Evolutionary conservation across 2,329 filamentous ascomycete species (phyloP).

Genomic region (Cercospora sesami): DNA sequence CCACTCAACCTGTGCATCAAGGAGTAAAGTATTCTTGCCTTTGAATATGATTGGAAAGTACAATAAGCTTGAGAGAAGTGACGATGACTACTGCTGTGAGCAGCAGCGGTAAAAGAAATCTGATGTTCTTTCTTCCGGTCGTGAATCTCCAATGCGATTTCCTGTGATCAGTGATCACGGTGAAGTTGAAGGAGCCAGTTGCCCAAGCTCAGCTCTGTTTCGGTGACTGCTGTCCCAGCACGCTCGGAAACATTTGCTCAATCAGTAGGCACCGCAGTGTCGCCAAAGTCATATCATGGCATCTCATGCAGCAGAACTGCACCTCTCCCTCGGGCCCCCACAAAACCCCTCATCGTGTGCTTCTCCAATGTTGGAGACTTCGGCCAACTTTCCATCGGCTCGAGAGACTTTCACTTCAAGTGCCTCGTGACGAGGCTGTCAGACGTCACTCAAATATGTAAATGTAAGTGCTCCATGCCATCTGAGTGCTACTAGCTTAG

Average conservation of each 20-base stretch:
- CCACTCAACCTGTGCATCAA: constrained; percentile 1
- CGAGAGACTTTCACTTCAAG: not conserved
- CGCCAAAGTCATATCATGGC: not conserved
- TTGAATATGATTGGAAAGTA: too few species aligned
- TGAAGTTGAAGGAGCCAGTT: not conserved
- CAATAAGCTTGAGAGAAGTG: too few species aligned
- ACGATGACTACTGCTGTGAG: not conserved
- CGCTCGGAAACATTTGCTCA: not conserved
- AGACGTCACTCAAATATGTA: not conserved
- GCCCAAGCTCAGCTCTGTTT: not conserved
- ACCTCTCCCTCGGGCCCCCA: constrained; percentile 18
- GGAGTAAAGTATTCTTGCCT: not conserved
- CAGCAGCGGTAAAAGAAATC: not conserved
- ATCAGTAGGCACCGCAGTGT: not conserved
- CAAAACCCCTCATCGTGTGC: constrained; percentile 20
- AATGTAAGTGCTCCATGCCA: not conserved
- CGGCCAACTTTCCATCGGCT: constrained; percentile 11
- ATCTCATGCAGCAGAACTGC: not conserved
- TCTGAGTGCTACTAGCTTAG: not conserved
- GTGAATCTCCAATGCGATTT: not conserved
- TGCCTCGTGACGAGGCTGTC: not conserved
- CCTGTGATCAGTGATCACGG: not conserved
- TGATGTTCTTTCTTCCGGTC: not conserved
- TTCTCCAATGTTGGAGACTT: not conserved
- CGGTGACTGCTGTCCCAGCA: not conserved